A percentile compares a stretch with the other conserved stretches of the same genome.
Evolutionary conservation across 495 filamentous ascomycete genomes (phyloP).

Genomic region (Lophiotrema nucula): DNA sequence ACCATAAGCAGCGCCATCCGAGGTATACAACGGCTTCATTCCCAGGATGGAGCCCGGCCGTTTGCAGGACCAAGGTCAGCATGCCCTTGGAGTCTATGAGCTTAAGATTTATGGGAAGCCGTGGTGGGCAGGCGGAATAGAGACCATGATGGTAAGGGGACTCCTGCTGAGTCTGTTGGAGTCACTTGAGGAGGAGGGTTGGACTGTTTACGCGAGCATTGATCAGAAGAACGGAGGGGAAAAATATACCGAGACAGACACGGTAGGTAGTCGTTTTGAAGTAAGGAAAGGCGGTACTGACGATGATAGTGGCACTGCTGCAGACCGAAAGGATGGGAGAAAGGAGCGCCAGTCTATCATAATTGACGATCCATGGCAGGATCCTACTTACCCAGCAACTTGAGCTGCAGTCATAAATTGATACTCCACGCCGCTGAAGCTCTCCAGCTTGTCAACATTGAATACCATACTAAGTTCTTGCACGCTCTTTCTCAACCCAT

Average conservation of each 20-base stretch:
- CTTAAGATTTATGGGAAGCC: conserved; percentile 22
- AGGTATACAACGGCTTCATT: neutral
- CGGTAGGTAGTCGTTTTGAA: neutral
- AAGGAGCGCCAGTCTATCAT: conserved; percentile 13
- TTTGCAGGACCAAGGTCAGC: neutral
- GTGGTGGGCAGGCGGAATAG: conserved; percentile 2
- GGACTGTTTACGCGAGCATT: conserved; percentile 29
- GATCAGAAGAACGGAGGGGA: conserved; percentile 24
- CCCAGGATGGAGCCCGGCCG: neutral
- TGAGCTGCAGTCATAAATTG: no score
- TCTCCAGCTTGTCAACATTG: no score
- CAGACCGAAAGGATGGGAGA: conserved; percentile 12
- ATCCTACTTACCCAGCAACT: no score
- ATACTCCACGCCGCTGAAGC: no score
- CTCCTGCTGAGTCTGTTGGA: conserved; percentile 24
- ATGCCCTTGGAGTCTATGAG: conserved; percentile 14
- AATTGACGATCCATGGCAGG: no score
- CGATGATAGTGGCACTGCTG: conserved; percentile 8
- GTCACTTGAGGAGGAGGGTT: conserved; percentile 25
- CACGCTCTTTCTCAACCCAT: no score
- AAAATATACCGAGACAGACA: conserved; percentile 24
- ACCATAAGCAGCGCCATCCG: no score
- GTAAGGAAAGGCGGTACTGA: neutral
- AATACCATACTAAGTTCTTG: no score
- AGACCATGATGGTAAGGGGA: conserved; percentile 18